A percentile compares a stretch with the other conserved stretches of the same genome.
Conservation (phyloP, 2,329 filamentous ascomycete species). For the Clarireedia sp. region DNA sequence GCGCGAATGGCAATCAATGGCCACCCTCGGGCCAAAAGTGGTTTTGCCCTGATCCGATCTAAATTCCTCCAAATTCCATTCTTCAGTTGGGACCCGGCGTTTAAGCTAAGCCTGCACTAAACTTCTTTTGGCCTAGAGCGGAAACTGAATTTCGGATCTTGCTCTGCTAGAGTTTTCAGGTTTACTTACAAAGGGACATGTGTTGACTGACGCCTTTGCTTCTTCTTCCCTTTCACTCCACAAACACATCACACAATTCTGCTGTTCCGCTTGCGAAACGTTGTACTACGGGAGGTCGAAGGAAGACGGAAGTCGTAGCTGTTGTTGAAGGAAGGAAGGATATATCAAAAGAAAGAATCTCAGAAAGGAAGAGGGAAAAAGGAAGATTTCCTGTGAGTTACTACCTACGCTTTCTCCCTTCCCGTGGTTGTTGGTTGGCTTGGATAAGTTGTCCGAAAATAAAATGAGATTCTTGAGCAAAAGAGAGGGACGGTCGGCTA, state of each 20-base stretch:
- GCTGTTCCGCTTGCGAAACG: slow-evolving; percentile 18
- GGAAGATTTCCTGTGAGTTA: slow-evolving; percentile 1
- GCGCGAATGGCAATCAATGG: no score
- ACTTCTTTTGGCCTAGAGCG: background rate
- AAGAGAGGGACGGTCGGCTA: no score
- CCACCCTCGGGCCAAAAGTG: no score
- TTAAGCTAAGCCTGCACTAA: background rate
- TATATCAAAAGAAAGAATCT: slow-evolving; percentile 13
- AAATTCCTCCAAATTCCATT: no score
- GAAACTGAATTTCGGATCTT: background rate
- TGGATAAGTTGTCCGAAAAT: background rate
- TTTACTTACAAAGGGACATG: background rate
- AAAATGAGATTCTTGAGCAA: no score
- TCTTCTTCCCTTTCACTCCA: background rate
- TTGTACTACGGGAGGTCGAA: slow-evolving; percentile 27
- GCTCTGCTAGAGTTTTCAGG: background rate
- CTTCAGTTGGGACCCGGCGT: background rate
- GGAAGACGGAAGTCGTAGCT: slow-evolving; percentile 26
- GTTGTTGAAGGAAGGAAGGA: slow-evolving; percentile 23
- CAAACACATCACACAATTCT: slow-evolving; percentile 17
- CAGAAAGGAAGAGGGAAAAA: background rate
- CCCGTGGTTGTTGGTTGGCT: background rate
- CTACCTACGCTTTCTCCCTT: background rate
- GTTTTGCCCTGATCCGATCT: no score
- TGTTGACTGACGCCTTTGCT: background rate